These are phyloP conservation scores for Apiotrichum domesticum DNA, from an alignment of 1,284 basidiomycete genomes.

Conservation along the genomic window DNA sequence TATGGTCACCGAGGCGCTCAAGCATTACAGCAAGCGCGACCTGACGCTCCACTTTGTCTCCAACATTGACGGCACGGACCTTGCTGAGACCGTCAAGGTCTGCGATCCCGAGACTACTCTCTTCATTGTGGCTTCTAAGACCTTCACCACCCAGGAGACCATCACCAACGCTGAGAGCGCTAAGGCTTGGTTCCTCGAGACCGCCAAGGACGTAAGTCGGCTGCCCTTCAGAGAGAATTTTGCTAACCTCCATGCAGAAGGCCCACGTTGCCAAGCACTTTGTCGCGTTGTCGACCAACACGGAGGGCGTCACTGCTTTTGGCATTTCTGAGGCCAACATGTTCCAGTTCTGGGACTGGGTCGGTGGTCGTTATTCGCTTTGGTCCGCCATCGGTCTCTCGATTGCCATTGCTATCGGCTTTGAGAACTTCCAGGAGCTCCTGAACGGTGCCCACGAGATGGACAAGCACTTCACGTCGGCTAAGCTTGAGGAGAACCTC, in stretches of 20 bases:
- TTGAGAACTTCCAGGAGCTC: slow-evolving; percentile 86
- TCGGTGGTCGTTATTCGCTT: slow-evolving; percentile 94
- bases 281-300: slow-evolving; percentile 95
- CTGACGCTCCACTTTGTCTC: slow-evolving; percentile 85
- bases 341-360: slow-evolving; percentile 99
- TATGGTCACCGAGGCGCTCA: slow-evolving; percentile 97
- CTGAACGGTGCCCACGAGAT: slow-evolving; percentile 91
- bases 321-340: slow-evolving; percentile 90
- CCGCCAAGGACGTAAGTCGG: slow-evolving; percentile 61
- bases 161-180: slow-evolving; percentile 96
- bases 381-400: slow-evolving; percentile 97
- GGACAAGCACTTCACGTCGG: slow-evolving; percentile 91
- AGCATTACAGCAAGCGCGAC: slow-evolving; percentile 84
- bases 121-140: slow-evolving; percentile 97
- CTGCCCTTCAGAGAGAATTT: not conserved
- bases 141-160: slow-evolving; percentile 98
- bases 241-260: slow-evolving; percentile 49
- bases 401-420: slow-evolving; percentile 88
- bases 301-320: slow-evolving; percentile 87
- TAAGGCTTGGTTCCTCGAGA: slow-evolving; percentile 84
- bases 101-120: slow-evolving; percentile 90
- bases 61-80: slow-evolving; percentile 97
- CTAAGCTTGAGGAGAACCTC: slow-evolving; percentile 83
- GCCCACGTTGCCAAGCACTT: slow-evolving; percentile 97
- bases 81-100: slow-evolving; percentile 76